Evolutionary conservation across 306 rosid genomes (phyloP), one percentile per base, ranked within the genome.

Genomic region (Alnus rubra): DNA sequence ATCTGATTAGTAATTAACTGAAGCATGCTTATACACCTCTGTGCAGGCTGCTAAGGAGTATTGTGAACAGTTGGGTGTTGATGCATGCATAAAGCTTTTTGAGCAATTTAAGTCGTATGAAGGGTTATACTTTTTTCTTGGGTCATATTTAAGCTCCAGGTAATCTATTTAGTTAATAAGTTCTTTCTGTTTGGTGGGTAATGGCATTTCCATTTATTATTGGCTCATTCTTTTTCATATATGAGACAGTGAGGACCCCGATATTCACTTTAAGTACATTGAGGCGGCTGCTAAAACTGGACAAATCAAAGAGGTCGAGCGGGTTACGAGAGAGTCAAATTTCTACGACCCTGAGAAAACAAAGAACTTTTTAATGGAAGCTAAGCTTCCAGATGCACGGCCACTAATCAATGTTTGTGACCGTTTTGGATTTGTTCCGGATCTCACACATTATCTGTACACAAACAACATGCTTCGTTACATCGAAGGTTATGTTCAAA

Each of bases 201-300:
- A 1, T 53, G 44, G 48, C 67, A 42, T 60, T 59, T 52, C 68
- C 16, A 52, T 71, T 83, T 31, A 39, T 10, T 74, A 11, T 7
- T 50, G 71, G 13, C 59, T 53, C 33, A 63, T 16, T 79, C 47
- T 71, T 19, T 44, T n/a, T 63, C n/a, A 72, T 73, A 65, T 65
- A 62, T 85, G 90, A 69, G 69, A 73, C 94, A 96, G 99, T 89
- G 99, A 96, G 99, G 99, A 96, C 85, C 99, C 99, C 78, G 99
- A 96, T 76, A 96, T 96, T 79, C 99, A 96, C 91, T 96, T 93
- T 73, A 96, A 96, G 94, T 96, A 96, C 94, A 91, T 96, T 58
- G 99, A 96, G 82, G 89, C 99, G 18, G 99, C 99, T 76, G 99
- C 99, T 14, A 96, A 94, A 88, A 96, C 98, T 80, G 99, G 99